Evolutionary conservation across 345 rosid species (phyloP).

Genomic region (Moringa oleifera): DNA sequence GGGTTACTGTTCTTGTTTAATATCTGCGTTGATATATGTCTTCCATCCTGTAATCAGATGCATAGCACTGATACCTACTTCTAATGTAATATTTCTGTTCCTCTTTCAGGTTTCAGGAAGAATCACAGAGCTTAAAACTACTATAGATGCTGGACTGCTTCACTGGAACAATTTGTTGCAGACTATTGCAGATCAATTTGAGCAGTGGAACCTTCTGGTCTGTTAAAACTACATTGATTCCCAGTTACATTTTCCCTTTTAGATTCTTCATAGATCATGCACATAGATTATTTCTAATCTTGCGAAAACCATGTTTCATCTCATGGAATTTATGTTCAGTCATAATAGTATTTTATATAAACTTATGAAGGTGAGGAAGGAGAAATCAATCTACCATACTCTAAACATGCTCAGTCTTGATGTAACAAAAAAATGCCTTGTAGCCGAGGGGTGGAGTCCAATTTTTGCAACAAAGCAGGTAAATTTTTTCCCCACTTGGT

Average conservation of each 20-base stretch:
- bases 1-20: neutral
- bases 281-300: neutral
- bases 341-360: constrained; percentile 2
- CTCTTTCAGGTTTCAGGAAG: constrained; percentile 63
- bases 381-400: constrained; percentile 83
- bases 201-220: constrained; percentile 80
- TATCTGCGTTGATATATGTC: constrained; percentile 13
- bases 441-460: constrained; percentile 95
- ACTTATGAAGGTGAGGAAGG: constrained; percentile 72
- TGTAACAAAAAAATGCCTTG: constrained; percentile 94
- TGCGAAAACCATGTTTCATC: too few species aligned
- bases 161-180: constrained; percentile 61
- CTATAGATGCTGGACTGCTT: constrained; percentile 60
- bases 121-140: constrained; percentile 67
- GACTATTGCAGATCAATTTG: constrained; percentile 70
- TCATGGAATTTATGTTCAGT: neutral
- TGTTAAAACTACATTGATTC: neutral
- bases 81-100: constrained; percentile 4
- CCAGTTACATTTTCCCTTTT: neutral
- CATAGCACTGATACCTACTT: constrained; percentile 4
- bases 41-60: neutral
- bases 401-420: constrained; percentile 97
- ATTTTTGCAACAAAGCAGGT: constrained; percentile 88
- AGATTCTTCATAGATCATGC: neutral
- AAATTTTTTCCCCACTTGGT: constrained; percentile 9